Evolutionary conservation across 495 filamentous ascomycete genomes (phyloP).

Genomic region (Penicillium mononematosum): DNA sequence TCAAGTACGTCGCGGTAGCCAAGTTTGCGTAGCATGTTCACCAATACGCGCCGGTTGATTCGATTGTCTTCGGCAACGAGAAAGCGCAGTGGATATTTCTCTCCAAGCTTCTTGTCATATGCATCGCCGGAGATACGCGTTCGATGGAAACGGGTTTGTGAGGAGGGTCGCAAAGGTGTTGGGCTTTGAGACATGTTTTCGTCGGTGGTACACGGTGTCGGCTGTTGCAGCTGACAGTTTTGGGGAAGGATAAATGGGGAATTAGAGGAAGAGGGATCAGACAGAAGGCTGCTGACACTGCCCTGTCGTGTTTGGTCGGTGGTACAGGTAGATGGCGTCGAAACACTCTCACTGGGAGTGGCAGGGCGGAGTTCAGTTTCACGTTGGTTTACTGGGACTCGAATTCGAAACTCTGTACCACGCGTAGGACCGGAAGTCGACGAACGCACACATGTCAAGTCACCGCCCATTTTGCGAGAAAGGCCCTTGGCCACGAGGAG

Average conservation of each 20-base stretch:
- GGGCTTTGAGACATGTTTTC: slow-evolving; percentile 32
- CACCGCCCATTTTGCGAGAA: slow-evolving; percentile 72
- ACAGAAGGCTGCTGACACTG: slow-evolving; percentile 26
- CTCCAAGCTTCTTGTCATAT: slow-evolving; percentile 50
- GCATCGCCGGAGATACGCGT: slow-evolving; percentile 28
- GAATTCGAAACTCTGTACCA: slow-evolving; percentile 75
- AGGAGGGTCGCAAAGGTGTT: slow-evolving; percentile 28
- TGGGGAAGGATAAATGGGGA: slow-evolving; percentile 25
- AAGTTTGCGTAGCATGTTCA: slow-evolving; percentile 67
- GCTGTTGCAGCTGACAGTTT: slow-evolving; percentile 33
- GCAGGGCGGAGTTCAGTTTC: slow-evolving; percentile 41
- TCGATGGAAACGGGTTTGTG: slow-evolving; percentile 19
- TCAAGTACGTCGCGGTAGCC: slow-evolving; percentile 66
- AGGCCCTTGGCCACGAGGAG: slow-evolving; percentile 75
- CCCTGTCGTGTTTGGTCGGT: slow-evolving; percentile 25
- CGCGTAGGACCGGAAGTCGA: slow-evolving; percentile 63
- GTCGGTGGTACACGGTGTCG: slow-evolving; percentile 36
- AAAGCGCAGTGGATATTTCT: slow-evolving; percentile 63
- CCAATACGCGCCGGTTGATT: slow-evolving; percentile 73
- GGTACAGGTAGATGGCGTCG: slow-evolving; percentile 29
- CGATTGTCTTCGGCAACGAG: slow-evolving; percentile 79
- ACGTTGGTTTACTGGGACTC: slow-evolving; percentile 59
- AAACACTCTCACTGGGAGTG: slow-evolving; percentile 36
- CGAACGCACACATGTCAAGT: slow-evolving; percentile 66
- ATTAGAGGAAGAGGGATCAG: slow-evolving; percentile 21